Evolutionary conservation across 225 moss, liverwort and hornwort species (phyloP).

Genomic region (Polytrichum formosum): DNA sequence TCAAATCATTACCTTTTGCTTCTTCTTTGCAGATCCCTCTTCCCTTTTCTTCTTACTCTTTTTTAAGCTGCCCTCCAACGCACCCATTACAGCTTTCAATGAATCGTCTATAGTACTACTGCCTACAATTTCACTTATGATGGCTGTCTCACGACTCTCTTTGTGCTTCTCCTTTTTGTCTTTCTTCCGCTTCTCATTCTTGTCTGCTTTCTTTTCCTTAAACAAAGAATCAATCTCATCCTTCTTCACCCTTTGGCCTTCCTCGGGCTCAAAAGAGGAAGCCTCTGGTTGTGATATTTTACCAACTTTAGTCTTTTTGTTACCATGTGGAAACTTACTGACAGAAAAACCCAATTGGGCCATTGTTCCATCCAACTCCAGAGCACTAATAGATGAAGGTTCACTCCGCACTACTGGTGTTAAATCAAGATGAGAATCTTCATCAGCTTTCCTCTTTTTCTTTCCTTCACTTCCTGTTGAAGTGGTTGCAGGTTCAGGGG

Average conservation of each 20-base stretch:
- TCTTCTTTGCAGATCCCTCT: conserved; percentile 22
- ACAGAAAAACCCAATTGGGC: conserved; percentile 43
- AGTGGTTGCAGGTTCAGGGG: conserved; percentile 13
- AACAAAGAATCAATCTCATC: conserved; percentile 60
- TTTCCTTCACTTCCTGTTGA: conserved; percentile 24
- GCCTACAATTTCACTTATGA: conserved; percentile 20
- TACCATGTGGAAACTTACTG: conserved; percentile 36
- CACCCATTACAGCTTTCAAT: conserved; percentile 38
- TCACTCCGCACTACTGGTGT: conserved; percentile 9
- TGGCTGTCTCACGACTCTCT: background rate
- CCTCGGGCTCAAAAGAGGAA: conserved; percentile 37
- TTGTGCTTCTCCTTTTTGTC: conserved; percentile 20
- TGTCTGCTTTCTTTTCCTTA: conserved; percentile 30
- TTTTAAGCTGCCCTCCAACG: conserved; percentile 38
- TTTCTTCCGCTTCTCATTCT: conserved; percentile 18
- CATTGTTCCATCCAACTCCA: conserved; percentile 57
- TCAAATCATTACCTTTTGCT: conserved; percentile 33
- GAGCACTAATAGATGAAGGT: conserved; percentile 32
- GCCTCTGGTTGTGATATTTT: conserved; percentile 11
- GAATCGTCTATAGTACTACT: conserved; percentile 22
- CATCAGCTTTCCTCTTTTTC: conserved; percentile 40
- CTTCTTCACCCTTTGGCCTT: conserved; percentile 34
- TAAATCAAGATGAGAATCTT: conserved; percentile 10
- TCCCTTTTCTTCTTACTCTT: conserved; percentile 44
- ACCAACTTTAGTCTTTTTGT: conserved; percentile 34